These are phyloP conservation scores for Zoysia matrella DNA, from an alignment of 202 grass and related monocot genomes.

Conservation along the genomic window DNA sequence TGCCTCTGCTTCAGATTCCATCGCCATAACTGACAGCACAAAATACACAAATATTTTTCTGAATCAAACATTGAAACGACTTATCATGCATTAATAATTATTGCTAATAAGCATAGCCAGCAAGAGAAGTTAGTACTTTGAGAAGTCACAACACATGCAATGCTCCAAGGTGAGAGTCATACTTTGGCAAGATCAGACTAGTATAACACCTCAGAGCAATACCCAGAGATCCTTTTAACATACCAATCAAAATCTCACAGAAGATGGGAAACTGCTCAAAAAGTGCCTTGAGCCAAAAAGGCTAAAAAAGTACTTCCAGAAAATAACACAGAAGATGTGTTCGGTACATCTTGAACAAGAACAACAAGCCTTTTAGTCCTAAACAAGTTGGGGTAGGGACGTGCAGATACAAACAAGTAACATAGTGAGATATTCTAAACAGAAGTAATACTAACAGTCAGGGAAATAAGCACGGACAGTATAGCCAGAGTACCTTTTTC, in stretches of 20 bases:
- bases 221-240: neutral
- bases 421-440: no score
- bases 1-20: constrained; percentile 98
- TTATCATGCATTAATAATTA: constrained; percentile 1
- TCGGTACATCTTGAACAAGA: no score
- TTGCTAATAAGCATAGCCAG: constrained; percentile 7
- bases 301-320: neutral
- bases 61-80: constrained; percentile 16
- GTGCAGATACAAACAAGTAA: no score
- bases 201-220: constrained; percentile 4
- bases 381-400: no score
- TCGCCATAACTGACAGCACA: constrained; percentile 77
- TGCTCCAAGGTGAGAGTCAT: constrained; percentile 36
- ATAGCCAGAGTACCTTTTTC: constrained; percentile 69
- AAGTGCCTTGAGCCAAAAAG: neutral
- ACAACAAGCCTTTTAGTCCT: no score
- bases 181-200: constrained; percentile 6
- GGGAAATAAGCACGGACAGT: no score
- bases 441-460: no score
- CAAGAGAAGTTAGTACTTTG: constrained; percentile 15
- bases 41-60: constrained; percentile 42
- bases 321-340: neutral
- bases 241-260: neutral
- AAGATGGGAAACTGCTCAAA: neutral
- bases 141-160: neutral